A percentile compares a stretch with the other conserved stretches of the same genome.
phyloP scores from a whole-genome alignment of 306 rosid genomes.

The Comarum palustre region DNA sequence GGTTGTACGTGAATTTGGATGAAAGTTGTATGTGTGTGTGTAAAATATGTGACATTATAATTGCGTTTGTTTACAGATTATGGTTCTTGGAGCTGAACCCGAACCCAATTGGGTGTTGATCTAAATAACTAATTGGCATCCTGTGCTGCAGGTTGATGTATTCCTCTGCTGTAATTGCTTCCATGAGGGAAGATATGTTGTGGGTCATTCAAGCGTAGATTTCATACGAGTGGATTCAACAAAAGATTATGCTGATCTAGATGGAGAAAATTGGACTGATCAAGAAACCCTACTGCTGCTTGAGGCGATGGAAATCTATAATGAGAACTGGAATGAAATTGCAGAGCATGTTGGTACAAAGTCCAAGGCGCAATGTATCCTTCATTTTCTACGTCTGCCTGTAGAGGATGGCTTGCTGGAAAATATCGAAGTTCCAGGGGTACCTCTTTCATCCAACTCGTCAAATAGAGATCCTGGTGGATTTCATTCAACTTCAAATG shows the following conservation, averaged over 20 bases:
- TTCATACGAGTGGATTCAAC: slow-evolving; percentile 61
- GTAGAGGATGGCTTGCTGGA: slow-evolving; percentile 90
- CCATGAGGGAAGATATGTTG: slow-evolving; percentile 81
- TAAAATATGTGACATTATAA: background rate
- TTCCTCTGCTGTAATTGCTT: slow-evolving; percentile 82
- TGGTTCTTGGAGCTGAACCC: background rate
- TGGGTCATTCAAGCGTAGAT: slow-evolving; percentile 88
- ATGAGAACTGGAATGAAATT: slow-evolving; percentile 96
- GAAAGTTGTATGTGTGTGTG: background rate
- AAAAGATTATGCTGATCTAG: slow-evolving; percentile 71
- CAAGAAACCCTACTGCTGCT: slow-evolving; percentile 90
- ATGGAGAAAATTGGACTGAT: slow-evolving; percentile 92
- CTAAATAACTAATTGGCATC: slow-evolving; percentile 28
- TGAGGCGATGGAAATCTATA: slow-evolving; percentile 86
- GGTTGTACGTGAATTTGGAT: background rate
- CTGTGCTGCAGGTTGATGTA: slow-evolving; percentile 66
- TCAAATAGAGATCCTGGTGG: slow-evolving; percentile 46
- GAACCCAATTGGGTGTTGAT: slow-evolving; percentile 8
- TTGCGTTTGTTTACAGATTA: background rate
- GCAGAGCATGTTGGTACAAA: slow-evolving; percentile 89
- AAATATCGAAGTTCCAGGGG: slow-evolving; percentile 74
- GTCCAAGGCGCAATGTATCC: slow-evolving; percentile 97
- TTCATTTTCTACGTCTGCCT: slow-evolving; percentile 94
- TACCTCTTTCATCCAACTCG: slow-evolving; percentile 45
- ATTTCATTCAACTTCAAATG: slow-evolving; percentile 48